phyloP scores from a whole-genome alignment of 2,329 filamentous ascomycete genomes.

The Claviceps sp. region DNA sequence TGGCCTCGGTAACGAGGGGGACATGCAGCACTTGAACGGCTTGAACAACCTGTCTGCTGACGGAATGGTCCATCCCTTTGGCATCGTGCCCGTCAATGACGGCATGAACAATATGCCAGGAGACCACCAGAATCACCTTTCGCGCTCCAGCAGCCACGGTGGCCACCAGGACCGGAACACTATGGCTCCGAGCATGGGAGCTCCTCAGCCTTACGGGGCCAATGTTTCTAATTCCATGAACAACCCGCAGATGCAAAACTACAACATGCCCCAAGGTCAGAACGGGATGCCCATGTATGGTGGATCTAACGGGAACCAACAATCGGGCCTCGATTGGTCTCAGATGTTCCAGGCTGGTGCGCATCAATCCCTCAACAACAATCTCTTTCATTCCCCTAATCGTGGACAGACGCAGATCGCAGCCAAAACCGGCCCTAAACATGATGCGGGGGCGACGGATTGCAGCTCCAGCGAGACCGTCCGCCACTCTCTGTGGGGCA shows the following conservation, averaged over 20 bases:
- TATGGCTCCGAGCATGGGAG: constrained; percentile 38
- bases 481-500: constrained; percentile 37
- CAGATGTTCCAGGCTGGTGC: constrained; percentile 65
- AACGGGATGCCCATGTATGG: constrained; percentile 53
- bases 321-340: constrained; percentile 58
- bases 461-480: constrained; percentile 30
- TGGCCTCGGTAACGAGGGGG: constrained; percentile 38
- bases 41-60: constrained; percentile 45
- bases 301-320: constrained; percentile 46
- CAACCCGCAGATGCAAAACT: constrained; percentile 50
- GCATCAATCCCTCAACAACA: constrained; percentile 49
- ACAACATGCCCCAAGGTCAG: constrained; percentile 48
- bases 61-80: constrained; percentile 43
- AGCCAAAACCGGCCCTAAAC: constrained; percentile 53
- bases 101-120: constrained; percentile 46
- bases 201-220: constrained; percentile 41
- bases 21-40: constrained; percentile 46
- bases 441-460: constrained; percentile 35
- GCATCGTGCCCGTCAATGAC: constrained; percentile 42
- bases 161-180: constrained; percentile 43
- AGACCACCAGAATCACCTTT: constrained; percentile 45
- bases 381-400: constrained; percentile 42
- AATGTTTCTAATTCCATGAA: constrained; percentile 49
- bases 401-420: constrained; percentile 55
- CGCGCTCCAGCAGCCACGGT: constrained; percentile 45